phyloP scores from a whole-genome alignment of 2,329 filamentous ascomycete genomes.

The Trichoderma gracile region DNA sequence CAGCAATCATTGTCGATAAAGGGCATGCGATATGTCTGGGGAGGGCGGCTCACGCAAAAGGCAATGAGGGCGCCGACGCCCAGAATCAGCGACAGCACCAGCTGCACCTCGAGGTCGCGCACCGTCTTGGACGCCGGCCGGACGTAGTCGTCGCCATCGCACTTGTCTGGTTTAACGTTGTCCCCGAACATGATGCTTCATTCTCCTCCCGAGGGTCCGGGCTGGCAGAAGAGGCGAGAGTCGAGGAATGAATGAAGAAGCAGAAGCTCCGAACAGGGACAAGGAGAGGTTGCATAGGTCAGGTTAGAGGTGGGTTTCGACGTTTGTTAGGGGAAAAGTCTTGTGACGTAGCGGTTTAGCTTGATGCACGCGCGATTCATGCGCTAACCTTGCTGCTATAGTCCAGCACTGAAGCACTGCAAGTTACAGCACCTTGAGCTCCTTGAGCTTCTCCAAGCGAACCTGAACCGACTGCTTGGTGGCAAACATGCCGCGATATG shows the following conservation, averaged over 20 bases:
- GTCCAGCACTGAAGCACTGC: too few relatives aligned
- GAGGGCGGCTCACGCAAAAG: conserved; percentile 64
- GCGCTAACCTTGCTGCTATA: neutral
- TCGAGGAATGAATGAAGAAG: neutral
- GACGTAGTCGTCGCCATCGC: conserved; percentile 32
- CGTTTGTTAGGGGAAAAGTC: neutral
- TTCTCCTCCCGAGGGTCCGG: neutral
- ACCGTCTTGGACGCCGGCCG: conserved; percentile 31
- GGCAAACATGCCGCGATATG: neutral
- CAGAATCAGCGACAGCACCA: conserved; percentile 69
- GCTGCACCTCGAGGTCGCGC: conserved; percentile 62
- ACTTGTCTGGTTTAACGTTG: conserved; percentile 29
- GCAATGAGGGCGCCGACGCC: conserved; percentile 70
- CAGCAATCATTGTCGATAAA: neutral
- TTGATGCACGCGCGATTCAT: conserved; percentile 18
- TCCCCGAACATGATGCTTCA: conserved; percentile 25
- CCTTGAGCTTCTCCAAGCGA: neutral
- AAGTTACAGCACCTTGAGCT: conserved; percentile 1
- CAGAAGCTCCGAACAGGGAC: neutral
- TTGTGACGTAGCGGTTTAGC: conserved; percentile 19
- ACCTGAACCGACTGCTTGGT: conserved; percentile 9
- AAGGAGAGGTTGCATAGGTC: neutral
- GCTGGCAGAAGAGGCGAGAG: neutral
- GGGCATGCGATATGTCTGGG: too few relatives aligned
- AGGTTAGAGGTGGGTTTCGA: neutral